A percentile compares a stretch with the other conserved stretches of the same genome.
phyloP scores from a whole-genome alignment of 2,329 filamentous ascomycete genomes.

The Capronia coronata region DNA sequence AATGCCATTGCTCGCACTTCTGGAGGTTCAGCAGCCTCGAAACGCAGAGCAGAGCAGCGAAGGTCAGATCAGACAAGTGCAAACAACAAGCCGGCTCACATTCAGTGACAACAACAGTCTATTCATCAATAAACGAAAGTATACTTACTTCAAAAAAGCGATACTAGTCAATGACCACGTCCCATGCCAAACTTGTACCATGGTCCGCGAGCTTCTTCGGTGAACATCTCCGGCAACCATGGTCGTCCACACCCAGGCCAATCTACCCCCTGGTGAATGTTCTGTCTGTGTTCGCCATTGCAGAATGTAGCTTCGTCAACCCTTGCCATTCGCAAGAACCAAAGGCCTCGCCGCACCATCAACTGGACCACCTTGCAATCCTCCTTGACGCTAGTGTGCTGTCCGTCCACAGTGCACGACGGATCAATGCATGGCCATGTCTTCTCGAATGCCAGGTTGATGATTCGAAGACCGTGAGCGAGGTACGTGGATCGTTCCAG shows the following conservation, averaged over 20 bases:
- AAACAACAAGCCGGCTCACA: too few relatives aligned
- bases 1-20: too few relatives aligned
- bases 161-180: too few relatives aligned
- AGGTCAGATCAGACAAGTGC: too few relatives aligned
- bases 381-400: conserved; percentile 1
- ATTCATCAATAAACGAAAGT: too few relatives aligned
- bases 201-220: background rate
- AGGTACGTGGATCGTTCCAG: conserved; percentile 8
- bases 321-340: background rate
- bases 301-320: background rate
- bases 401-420: background rate
- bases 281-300: background rate
- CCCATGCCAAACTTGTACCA: too few relatives aligned
- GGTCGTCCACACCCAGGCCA: background rate
- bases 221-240: background rate
- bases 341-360: conserved; percentile 1
- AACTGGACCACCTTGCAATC: conserved; percentile 2
- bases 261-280: background rate
- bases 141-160: too few relatives aligned
- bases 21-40: too few relatives aligned
- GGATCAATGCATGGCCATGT: conserved; percentile 1
- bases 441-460: conserved; percentile 7
- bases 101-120: too few relatives aligned
- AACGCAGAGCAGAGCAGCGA: too few relatives aligned
- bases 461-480: conserved; percentile 1